These are phyloP conservation scores for Cocos nucifera DNA, from an alignment of 176 grass and related monocot species.

Conservation along the genomic window DNA sequence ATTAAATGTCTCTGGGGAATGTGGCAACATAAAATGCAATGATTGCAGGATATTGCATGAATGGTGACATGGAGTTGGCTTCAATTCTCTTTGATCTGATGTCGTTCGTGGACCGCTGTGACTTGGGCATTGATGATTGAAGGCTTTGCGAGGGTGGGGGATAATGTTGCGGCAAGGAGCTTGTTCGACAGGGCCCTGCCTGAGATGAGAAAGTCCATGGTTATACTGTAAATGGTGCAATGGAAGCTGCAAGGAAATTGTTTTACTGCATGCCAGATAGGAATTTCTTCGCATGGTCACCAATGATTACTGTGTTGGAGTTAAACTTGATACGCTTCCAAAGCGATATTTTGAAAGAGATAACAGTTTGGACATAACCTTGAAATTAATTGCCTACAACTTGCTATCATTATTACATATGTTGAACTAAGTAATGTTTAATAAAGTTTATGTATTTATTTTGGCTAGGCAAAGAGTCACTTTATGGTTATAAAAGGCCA, in stretches of 20 bases:
- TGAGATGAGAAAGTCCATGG: slow-evolving; percentile 44
- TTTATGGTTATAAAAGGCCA: too few relatives aligned
- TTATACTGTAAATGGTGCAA: slow-evolving; percentile 21
- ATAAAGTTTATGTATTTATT: too few relatives aligned
- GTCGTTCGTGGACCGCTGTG: slow-evolving; percentile 7
- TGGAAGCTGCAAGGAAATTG: slow-evolving; percentile 39
- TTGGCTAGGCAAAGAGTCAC: too few relatives aligned
- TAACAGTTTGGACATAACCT: too few relatives aligned
- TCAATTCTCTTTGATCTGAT: slow-evolving; percentile 20
- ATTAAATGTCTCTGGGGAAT: slow-evolving; percentile 39
- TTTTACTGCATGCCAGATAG: slow-evolving; percentile 40
- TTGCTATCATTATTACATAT: too few relatives aligned
- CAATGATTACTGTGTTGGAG: slow-evolving; percentile 53
- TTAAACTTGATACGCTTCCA: too few relatives aligned
- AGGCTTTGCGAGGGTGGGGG: slow-evolving; percentile 37
- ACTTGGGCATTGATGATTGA: slow-evolving; percentile 38
- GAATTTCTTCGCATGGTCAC: slow-evolving; percentile 57
- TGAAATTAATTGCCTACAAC: too few relatives aligned
- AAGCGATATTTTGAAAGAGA: too few relatives aligned
- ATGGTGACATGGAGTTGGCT: slow-evolving; percentile 31
- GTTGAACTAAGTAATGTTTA: too few relatives aligned
- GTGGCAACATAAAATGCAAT: slow-evolving; percentile 34
- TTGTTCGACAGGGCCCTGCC: slow-evolving; percentile 27
- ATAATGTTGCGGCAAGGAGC: slow-evolving; percentile 16
- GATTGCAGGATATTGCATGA: slow-evolving; percentile 30